Percentiles rank a stretch among this genome's conserved stretches.
Evolutionary conservation across 2,329 filamentous ascomycete genomes (phyloP).

Genomic region (Mollisiaceae sp.): DNA sequence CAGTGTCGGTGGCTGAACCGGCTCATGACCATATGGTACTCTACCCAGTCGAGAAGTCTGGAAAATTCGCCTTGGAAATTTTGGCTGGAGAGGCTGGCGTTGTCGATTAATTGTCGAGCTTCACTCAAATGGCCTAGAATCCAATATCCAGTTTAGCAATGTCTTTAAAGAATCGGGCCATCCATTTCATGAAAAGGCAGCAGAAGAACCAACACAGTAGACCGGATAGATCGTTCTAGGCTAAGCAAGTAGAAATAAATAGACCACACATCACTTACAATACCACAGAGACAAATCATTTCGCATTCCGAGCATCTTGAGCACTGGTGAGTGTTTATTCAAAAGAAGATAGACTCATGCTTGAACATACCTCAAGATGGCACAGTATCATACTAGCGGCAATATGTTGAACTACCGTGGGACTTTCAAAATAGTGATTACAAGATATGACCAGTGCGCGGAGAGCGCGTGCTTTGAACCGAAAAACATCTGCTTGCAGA

Average conservation of each 20-base stretch:
- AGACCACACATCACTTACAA: constrained; percentile 32
- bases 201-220: constrained; percentile 25
- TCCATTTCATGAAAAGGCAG: constrained; percentile 21
- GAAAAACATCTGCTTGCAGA: constrained; percentile 31
- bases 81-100: constrained; percentile 26
- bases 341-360: constrained; percentile 22
- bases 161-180: constrained; percentile 27
- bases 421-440: constrained; percentile 28
- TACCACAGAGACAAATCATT: constrained; percentile 29
- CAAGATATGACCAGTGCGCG: constrained; percentile 31
- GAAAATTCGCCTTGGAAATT: constrained; percentile 30
- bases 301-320: constrained; percentile 33
- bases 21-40: constrained; percentile 34
- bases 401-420: constrained; percentile 33
- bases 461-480: constrained; percentile 32
- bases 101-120: constrained; percentile 32
- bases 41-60: constrained; percentile 32
- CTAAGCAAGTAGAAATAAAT: constrained; percentile 26
- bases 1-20: constrained; percentile 33
- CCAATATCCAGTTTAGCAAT: constrained; percentile 27
- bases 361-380: constrained; percentile 35
- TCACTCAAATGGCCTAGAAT: constrained; percentile 35
- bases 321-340: constrained; percentile 29
- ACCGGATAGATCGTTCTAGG: constrained; percentile 25
- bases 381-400: constrained; percentile 35